Percentiles rank a stretch among this genome's conserved stretches.
Evolutionary conservation across 2,329 filamentous ascomycete genomes (phyloP).

Genomic region (Colletotrichum graminicola): DNA sequence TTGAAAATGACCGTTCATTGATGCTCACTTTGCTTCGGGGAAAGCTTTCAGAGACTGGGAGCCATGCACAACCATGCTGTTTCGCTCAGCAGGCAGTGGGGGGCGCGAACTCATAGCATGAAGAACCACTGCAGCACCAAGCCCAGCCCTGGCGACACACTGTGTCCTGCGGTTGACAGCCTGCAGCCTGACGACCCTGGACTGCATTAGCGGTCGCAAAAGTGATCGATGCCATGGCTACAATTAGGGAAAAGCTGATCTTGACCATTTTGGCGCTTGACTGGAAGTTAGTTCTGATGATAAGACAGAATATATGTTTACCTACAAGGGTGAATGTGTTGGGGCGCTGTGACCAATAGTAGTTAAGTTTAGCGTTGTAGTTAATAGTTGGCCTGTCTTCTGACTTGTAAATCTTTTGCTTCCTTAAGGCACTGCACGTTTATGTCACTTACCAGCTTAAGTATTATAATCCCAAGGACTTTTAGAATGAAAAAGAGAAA

Average conservation of each 20-base stretch:
- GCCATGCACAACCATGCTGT: not conserved
- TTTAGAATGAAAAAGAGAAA: not conserved
- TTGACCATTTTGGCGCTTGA: slow-evolving; percentile 9
- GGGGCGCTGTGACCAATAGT: too few relatives aligned
- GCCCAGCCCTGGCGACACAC: slow-evolving; percentile 33
- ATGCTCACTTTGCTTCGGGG: not conserved
- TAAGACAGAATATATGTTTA: fast-evolving
- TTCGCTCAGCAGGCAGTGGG: slow-evolving; percentile 11
- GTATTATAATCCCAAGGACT: too few relatives aligned
- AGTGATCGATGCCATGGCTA: not conserved
- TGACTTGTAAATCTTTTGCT: not conserved
- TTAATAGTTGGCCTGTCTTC: not conserved
- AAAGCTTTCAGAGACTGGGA: not conserved
- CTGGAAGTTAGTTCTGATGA: not conserved
- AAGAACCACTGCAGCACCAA: slow-evolving; percentile 19
- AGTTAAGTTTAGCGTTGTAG: not conserved
- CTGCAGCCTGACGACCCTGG: slow-evolving; percentile 15
- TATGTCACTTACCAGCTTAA: not conserved
- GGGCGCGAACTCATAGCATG: slow-evolving; percentile 30
- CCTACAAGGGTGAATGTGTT: too few relatives aligned
- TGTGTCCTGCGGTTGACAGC: slow-evolving; percentile 13
- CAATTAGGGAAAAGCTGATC: not conserved
- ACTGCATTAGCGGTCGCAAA: slow-evolving; percentile 14
- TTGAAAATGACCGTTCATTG: too few relatives aligned
- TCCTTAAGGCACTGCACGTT: not conserved